A percentile compares a stretch with the other conserved stretches of the same genome.
Conservation (phyloP, 2,329 filamentous ascomycete genomes). For the Nigrospora oryzae region DNA sequence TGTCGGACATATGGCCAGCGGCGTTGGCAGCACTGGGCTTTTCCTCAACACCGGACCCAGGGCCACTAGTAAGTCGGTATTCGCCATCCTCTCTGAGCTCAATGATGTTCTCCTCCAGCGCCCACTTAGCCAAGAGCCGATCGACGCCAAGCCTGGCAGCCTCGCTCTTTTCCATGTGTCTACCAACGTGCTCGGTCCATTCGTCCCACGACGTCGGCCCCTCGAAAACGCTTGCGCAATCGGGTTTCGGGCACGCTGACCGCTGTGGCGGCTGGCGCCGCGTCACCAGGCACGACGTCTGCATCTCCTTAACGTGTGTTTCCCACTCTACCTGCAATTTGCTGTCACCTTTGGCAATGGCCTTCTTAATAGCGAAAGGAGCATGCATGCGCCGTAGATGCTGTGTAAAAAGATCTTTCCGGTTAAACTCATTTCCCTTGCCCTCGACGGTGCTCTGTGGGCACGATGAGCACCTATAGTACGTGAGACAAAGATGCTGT, state of each 20-base stretch:
- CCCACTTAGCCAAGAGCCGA: slow-evolving; percentile 49
- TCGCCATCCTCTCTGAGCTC: slow-evolving; percentile 46
- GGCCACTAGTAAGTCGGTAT: slow-evolving; percentile 43
- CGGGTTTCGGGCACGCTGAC: slow-evolving; percentile 62
- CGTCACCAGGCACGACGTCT: slow-evolving; percentile 63
- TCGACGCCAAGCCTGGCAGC: slow-evolving; percentile 50
- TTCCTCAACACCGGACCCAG: slow-evolving; percentile 20
- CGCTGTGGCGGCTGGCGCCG: slow-evolving; percentile 61
- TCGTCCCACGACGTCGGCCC: slow-evolving; percentile 76
- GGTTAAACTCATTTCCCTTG: slow-evolving; percentile 65
- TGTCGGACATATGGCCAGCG: slow-evolving; percentile 18
- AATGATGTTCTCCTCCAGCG: slow-evolving; percentile 55
- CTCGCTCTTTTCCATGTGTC: slow-evolving; percentile 75
- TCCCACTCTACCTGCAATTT: slow-evolving; percentile 57
- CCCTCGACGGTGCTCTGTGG: slow-evolving; percentile 35
- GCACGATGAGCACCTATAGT: slow-evolving; percentile 56
- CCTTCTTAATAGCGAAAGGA: slow-evolving; percentile 54
- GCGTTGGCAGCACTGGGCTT: slow-evolving; percentile 13
- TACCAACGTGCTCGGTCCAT: slow-evolving; percentile 85
- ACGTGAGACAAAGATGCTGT: slow-evolving; percentile 70
- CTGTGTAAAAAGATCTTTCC: slow-evolving; percentile 92
- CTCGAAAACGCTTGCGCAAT: slow-evolving; percentile 64
- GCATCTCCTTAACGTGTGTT: slow-evolving; percentile 59
- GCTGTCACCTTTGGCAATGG: slow-evolving; percentile 47
- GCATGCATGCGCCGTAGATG: slow-evolving; percentile 92